Conservation (phyloP, 306 rosid species). For the Biancaea sappan region DNA sequence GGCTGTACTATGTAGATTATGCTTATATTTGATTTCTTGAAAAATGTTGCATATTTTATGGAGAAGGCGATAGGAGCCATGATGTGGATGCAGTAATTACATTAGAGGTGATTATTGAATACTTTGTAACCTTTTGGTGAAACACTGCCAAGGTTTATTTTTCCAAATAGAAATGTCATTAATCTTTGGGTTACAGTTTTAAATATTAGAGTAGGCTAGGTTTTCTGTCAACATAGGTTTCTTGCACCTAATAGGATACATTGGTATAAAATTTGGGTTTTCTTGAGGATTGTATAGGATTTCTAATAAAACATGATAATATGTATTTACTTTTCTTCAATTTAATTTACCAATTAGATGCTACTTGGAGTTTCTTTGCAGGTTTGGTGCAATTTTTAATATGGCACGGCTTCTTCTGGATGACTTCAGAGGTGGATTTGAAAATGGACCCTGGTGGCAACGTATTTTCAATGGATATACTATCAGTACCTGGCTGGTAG, state of each 20-base stretch:
- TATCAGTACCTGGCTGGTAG: constrained; percentile 66
- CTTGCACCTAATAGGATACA: neutral
- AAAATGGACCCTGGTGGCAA: constrained; percentile 74
- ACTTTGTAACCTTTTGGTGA: neutral
- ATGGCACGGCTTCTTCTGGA: constrained; percentile 64
- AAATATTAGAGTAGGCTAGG: neutral
- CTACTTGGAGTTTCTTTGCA: constrained; percentile 30
- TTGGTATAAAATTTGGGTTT: neutral
- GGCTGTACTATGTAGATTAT: neutral
- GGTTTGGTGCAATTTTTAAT: constrained; percentile 72
- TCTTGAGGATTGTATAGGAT: neutral
- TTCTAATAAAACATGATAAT: neutral
- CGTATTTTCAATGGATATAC: constrained; percentile 65
- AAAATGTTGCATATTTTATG: neutral
- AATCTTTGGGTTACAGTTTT: neutral
- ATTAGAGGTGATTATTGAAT: neutral
- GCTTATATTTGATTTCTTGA: neutral
- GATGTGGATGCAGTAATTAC: neutral
- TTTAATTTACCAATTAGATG: neutral
- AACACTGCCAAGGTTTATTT: too few relatives aligned
- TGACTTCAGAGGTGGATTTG: constrained; percentile 67
- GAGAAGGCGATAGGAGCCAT: neutral
- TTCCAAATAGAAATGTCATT: neutral
- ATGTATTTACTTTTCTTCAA: neutral
- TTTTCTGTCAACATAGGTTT: neutral